Evolutionary conservation across 1,284 basidiomycete genomes (phyloP).

Genomic region (Apiotrichum laibachii): DNA sequence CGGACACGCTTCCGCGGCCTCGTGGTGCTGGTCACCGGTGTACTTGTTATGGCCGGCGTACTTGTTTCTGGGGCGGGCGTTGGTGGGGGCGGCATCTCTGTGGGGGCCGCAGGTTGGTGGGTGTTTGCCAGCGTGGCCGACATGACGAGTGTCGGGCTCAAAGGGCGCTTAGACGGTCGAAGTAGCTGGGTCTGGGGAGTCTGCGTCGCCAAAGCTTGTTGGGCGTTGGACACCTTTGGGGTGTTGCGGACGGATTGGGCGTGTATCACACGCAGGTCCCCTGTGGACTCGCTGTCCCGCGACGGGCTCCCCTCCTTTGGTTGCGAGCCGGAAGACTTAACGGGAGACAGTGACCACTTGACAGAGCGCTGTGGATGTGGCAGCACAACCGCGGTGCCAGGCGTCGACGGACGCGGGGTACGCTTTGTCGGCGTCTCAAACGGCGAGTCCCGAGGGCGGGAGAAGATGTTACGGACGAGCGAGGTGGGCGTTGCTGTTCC

Average conservation of each 20-base stretch:
- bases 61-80: neutral
- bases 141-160: neutral
- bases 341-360: slow-evolving; percentile 22
- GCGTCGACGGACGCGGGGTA: slow-evolving; percentile 24
- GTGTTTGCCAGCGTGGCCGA: neutral
- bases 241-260: neutral
- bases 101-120: neutral
- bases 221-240: slow-evolving; percentile 10
- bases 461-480: slow-evolving; percentile 42
- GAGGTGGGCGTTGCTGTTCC: slow-evolving; percentile 31
- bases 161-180: neutral
- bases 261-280: neutral
- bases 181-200: too few relatives aligned
- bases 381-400: slow-evolving; percentile 26
- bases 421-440: slow-evolving; percentile 7
- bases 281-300: neutral
- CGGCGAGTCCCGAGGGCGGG: slow-evolving; percentile 17
- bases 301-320: neutral
- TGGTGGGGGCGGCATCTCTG: neutral
- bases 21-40: neutral
- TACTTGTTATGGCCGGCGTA: neutral
- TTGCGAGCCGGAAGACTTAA: neutral
- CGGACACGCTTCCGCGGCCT: slow-evolving; percentile 18
- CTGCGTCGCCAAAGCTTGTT: slow-evolving; percentile 2
- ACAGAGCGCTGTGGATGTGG: slow-evolving; percentile 26